Evolutionary conservation across 305 asterid genomes (phyloP), one percentile per base, ranked within the genome.

Genomic region (Striga hermonthica): DNA sequence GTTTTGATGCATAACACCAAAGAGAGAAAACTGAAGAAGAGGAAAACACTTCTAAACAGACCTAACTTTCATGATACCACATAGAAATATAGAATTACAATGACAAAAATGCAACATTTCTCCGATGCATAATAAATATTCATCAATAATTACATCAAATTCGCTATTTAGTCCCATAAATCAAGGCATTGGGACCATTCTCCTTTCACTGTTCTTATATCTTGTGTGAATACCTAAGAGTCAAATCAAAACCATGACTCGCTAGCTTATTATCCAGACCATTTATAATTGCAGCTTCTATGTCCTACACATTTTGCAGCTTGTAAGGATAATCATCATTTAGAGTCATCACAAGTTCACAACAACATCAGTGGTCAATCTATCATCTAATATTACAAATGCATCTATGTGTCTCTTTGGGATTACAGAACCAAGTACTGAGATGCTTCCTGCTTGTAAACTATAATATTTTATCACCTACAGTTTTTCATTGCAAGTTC

Each of bases 371-470:
- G 37, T 43, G 53, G 40, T 39, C 44, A 68, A 40, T 48, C 62
- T 28, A 63, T 38, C 54, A 63, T 57, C 10, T 13, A 62, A 57
- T 38, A 14, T 14, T 57, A 39, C 50, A 58, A 36, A 56, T 57
- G 44, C 39, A 40, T 56, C 44, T 13, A 63, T 38, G 40, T 41
- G 16, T 5, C 44, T 4, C 34, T 49, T n/a, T 40, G 12, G 37
- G 55, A 38, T 16, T 38, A 65, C 16, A 16, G 35, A 60, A 9
- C 53, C 68, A 50, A 64, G 56, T 53, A 16, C 43, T 52, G 14
- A 49, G 62, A 64, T 48, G 69, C 62, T 58, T 68, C 76, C 28
- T 65, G 39, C 66, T 47, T 40, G 37, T 44, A 59, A 60, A 60
- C 39, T 0, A 37, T 61, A 34, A 14, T 22, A 31, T 4, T 22